phyloP scores from a whole-genome alignment of 805 yeast genomes.

The Pichia rugopelliculosa region DNA sequence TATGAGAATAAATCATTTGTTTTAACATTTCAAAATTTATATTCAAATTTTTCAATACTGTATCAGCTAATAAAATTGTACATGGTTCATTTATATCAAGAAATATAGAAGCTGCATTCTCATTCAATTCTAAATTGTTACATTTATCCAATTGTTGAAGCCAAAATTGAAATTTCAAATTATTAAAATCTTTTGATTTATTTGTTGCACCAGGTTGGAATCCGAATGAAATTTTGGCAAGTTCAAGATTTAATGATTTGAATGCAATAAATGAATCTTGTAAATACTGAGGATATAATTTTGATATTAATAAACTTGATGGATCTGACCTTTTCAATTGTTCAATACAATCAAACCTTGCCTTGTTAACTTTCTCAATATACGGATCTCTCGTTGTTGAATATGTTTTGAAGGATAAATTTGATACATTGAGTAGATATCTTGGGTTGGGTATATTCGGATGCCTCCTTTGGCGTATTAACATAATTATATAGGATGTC shows the following conservation, averaged over 20 bases:
- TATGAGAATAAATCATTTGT: slow-evolving; percentile 53
- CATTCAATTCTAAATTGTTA: slow-evolving; percentile 24
- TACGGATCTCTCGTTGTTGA: slow-evolving; percentile 7
- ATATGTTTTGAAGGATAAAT: neutral
- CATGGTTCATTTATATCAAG: slow-evolving; percentile 47
- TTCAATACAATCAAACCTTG: slow-evolving; percentile 38
- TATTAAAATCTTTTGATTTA: slow-evolving; percentile 30
- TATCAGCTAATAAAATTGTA: slow-evolving; percentile 48
- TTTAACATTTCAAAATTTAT: slow-evolving; percentile 49
- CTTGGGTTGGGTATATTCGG: neutral
- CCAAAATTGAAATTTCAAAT: slow-evolving; percentile 70
- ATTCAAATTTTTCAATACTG: slow-evolving; percentile 40
- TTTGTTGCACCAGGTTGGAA: slow-evolving; percentile 27
- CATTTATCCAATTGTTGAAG: slow-evolving; percentile 48
- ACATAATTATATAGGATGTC: no score
- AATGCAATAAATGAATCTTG: slow-evolving; percentile 58
- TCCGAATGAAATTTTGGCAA: slow-evolving; percentile 28
- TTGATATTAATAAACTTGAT: slow-evolving; percentile 57
- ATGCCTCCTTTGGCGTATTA: neutral
- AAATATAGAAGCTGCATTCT: slow-evolving; percentile 24
- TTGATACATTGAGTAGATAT: neutral
- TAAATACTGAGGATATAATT: slow-evolving; percentile 60
- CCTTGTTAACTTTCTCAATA: slow-evolving; percentile 18
- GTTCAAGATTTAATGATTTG: slow-evolving; percentile 58
- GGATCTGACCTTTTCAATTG: slow-evolving; percentile 45